Evolutionary conservation across 2,329 filamentous ascomycete species (phyloP).

Genomic region (Aspergillus sp.): DNA sequence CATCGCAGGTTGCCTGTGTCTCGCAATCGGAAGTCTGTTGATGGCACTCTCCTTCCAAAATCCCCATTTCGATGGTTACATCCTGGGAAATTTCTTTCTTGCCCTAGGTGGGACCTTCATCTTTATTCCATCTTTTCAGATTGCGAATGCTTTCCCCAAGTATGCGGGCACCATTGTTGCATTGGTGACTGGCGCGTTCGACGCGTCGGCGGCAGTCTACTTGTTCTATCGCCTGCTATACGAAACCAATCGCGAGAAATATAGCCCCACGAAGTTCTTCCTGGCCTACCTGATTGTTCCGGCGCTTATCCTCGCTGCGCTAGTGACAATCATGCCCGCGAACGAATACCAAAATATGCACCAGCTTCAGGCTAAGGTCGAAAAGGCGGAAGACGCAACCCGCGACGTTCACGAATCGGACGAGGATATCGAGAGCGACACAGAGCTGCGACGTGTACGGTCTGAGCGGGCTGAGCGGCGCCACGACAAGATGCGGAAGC

Average conservation of each 20-base stretch:
- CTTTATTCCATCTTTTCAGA: slow-evolving; percentile 78
- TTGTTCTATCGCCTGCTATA: slow-evolving; percentile 73
- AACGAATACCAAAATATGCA: slow-evolving; percentile 76
- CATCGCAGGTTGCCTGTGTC: slow-evolving; percentile 64
- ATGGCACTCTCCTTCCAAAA: slow-evolving; percentile 67
- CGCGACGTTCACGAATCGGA: slow-evolving; percentile 47
- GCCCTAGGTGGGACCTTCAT: slow-evolving; percentile 76
- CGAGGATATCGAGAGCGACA: slow-evolving; percentile 51
- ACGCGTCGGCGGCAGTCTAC: slow-evolving; percentile 77
- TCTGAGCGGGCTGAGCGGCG: slow-evolving; percentile 59
- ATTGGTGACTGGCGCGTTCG: slow-evolving; percentile 76
- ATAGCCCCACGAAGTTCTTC: slow-evolving; percentile 65
- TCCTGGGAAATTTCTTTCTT: slow-evolving; percentile 72
- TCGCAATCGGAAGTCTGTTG: slow-evolving; percentile 66
- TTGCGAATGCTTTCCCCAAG: slow-evolving; percentile 77
- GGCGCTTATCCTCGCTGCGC: slow-evolving; percentile 59
- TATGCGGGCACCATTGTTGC: slow-evolving; percentile 74
- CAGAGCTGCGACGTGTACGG: slow-evolving; percentile 47
- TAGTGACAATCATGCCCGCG: slow-evolving; percentile 67
- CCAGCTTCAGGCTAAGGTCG: slow-evolving; percentile 70
- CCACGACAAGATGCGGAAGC: slow-evolving; percentile 63
- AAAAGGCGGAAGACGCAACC: slow-evolving; percentile 44
- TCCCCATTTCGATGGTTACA: slow-evolving; percentile 67
- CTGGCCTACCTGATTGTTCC: slow-evolving; percentile 71
- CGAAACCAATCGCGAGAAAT: slow-evolving; percentile 47